Conservation (phyloP, 495 filamentous ascomycete genomes). For the Podospora pseudocomata region DNA sequence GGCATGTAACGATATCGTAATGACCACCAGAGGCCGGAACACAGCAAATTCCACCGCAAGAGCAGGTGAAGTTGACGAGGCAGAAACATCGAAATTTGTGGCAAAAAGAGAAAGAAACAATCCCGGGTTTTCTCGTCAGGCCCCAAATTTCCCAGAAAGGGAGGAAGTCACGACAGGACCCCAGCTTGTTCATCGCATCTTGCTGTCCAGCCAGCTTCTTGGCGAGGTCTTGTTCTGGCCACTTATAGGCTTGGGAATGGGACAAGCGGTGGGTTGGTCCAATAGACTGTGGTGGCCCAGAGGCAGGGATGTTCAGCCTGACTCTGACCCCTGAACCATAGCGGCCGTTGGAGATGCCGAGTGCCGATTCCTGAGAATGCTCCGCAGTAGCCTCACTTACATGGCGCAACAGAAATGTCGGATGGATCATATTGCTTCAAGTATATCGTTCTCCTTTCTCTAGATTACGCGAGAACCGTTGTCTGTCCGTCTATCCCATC, state of each 20-base stretch:
- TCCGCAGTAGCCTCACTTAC: background rate
- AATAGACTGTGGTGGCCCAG: background rate
- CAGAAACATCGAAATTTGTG: background rate
- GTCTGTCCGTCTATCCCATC: background rate
- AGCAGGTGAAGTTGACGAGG: background rate
- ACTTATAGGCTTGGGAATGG: background rate
- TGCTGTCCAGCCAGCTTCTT: background rate
- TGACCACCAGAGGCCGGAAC: background rate
- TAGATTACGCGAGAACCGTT: background rate
- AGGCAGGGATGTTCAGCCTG: background rate
- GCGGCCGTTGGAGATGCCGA: background rate
- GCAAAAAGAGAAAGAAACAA: background rate
- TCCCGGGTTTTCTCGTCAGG: background rate
- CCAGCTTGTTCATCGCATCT: background rate
- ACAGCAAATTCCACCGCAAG: background rate
- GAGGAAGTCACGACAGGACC: background rate
- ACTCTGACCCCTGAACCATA: background rate
- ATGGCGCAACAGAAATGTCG: background rate
- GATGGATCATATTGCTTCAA: background rate
- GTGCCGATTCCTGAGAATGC: background rate
- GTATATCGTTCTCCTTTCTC: background rate
- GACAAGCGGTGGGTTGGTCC: background rate
- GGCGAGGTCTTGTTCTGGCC: background rate
- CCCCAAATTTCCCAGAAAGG: background rate
- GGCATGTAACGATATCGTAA: background rate